A percentile compares a stretch with the other conserved stretches of the same genome.
These are phyloP conservation scores for Lepiota brunneoincarnata DNA, from an alignment of 768 basidiomycete genomes.

Conservation along the genomic window DNA sequence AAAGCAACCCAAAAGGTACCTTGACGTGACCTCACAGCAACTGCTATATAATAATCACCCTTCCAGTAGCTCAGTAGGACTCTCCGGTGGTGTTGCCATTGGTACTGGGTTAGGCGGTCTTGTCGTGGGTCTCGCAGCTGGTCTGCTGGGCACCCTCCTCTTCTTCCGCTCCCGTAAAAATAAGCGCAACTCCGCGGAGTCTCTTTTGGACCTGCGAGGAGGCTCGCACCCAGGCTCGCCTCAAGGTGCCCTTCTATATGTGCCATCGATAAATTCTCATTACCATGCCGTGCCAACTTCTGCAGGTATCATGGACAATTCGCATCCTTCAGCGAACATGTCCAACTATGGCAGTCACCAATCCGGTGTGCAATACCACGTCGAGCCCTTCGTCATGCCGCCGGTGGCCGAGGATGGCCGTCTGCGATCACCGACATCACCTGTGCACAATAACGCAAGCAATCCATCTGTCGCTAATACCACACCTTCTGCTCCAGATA, in stretches of 20 bases:
- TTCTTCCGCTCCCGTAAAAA: conserved; percentile 28
- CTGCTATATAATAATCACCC: background rate
- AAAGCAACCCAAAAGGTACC: conserved; percentile 17
- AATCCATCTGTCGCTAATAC: conserved; percentile 13
- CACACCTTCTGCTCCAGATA: conserved; percentile 8
- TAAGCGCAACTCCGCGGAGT: conserved; percentile 17
- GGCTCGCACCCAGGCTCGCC: conserved; percentile 20
- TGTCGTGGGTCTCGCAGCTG: conserved; percentile 32
- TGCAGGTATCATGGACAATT: conserved; percentile 12
- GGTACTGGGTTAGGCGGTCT: conserved; percentile 40
- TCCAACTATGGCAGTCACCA: background rate
- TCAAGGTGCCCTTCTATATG: conserved; percentile 18
- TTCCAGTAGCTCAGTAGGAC: background rate
- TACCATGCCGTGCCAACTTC: conserved; percentile 28
- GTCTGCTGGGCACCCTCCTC: conserved; percentile 27
- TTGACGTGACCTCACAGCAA: background rate
- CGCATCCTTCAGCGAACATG: conserved; percentile 14
- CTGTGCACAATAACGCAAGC: conserved; percentile 11
- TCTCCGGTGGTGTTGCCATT: conserved; percentile 26
- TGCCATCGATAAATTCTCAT: conserved; percentile 17
- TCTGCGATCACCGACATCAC: conserved; percentile 2
- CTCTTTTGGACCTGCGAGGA: conserved; percentile 25
- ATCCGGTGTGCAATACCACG: conserved; percentile 27
- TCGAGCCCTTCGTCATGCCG: conserved; percentile 44
- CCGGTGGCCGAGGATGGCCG: conserved; percentile 27